Percentiles rank a stretch among this genome's conserved stretches.
Conservation (phyloP, 768 basidiomycete genomes). For the Leccinellum luteum region DNA sequence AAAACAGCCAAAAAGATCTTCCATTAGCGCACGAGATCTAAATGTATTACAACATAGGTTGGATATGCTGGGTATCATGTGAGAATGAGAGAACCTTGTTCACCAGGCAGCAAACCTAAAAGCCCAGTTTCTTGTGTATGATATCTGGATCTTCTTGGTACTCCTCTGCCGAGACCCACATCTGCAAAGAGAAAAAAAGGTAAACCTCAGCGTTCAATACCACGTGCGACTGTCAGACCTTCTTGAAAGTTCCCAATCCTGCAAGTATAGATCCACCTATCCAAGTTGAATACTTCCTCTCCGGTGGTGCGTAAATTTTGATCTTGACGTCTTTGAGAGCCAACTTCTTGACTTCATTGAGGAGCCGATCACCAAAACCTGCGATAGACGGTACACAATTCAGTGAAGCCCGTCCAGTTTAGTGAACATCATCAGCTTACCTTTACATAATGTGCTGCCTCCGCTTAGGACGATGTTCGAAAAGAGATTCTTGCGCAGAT, state of each 20-base stretch:
- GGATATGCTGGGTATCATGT: constrained; percentile 34
- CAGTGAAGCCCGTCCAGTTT: constrained; percentile 18
- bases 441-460: constrained; percentile 93
- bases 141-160: constrained; percentile 99
- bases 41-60: constrained; percentile 32
- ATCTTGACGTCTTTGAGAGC: constrained; percentile 96
- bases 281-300: constrained; percentile 97
- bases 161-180: constrained; percentile 99
- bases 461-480: constrained; percentile 97
- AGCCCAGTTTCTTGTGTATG: constrained; percentile 93
- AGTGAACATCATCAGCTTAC: constrained; percentile 40
- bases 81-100: constrained; percentile 14
- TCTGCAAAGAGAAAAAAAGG: constrained; percentile 45
- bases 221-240: constrained; percentile 46
- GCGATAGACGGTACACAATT: not conserved
- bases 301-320: constrained; percentile 99
- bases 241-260: constrained; percentile 95
- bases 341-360: constrained; percentile 96
- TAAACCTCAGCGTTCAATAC: constrained; percentile 4
- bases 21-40: constrained; percentile 28
- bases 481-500: constrained; percentile 91
- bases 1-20: constrained; percentile 10
- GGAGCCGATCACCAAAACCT: constrained; percentile 95
- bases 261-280: constrained; percentile 97
- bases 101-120: constrained; percentile 39